Evolutionary conservation across 2,329 filamentous ascomycete species (phyloP).

Genomic region (Lasiodiplodia theobromae): DNA sequence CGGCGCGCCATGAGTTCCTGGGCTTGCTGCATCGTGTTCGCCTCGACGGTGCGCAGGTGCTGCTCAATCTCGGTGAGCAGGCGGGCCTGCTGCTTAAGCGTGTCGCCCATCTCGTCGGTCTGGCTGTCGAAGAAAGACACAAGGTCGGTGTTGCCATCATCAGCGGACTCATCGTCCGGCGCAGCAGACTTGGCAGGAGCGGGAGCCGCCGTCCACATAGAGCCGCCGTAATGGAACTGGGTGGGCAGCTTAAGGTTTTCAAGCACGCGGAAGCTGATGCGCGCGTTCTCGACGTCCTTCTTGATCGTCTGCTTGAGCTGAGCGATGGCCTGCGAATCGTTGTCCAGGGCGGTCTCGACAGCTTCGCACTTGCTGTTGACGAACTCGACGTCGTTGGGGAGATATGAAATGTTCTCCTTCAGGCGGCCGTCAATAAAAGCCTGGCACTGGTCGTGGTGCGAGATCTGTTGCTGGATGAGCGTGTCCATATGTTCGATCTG

Average conservation of each 20-base stretch:
- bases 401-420: conserved; percentile 67
- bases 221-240: conserved; percentile 63
- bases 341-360: conserved; percentile 67
- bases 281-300: conserved; percentile 73
- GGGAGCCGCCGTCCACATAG: conserved; percentile 35
- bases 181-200: conserved; percentile 34
- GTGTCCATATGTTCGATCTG: conserved; percentile 80
- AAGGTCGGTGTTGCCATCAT: conserved; percentile 54
- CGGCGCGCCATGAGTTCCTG: conserved; percentile 48
- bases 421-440: conserved; percentile 56
- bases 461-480: conserved; percentile 80
- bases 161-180: conserved; percentile 36
- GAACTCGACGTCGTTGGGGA: conserved; percentile 71
- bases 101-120: conserved; percentile 48
- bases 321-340: conserved; percentile 68
- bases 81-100: conserved; percentile 49
- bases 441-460: conserved; percentile 77
- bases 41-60: conserved; percentile 58
- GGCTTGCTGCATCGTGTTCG: conserved; percentile 51
- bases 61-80: conserved; percentile 57
- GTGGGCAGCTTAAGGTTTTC: conserved; percentile 76
- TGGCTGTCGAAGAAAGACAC: conserved; percentile 55
- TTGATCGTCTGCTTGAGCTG: conserved; percentile 64
- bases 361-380: conserved; percentile 68
- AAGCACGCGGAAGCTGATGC: conserved; percentile 74